These are phyloP conservation scores for Arabidopsis lyrata DNA, from an alignment of 441 rosid genomes.

Conservation along the genomic window DNA sequence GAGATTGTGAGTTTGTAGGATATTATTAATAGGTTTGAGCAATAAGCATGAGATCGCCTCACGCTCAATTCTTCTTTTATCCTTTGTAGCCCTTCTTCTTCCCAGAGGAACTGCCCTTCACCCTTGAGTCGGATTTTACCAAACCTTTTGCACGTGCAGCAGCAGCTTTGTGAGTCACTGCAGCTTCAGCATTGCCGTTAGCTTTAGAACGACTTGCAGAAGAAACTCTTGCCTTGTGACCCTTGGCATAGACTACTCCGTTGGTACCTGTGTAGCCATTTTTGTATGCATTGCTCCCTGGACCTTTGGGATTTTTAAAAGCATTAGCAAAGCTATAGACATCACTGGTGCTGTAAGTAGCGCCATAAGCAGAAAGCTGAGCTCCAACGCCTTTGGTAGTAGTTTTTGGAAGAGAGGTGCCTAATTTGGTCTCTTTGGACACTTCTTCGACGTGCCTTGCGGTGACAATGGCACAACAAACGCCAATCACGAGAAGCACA, in stretches of 20 bases:
- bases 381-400: slow-evolving; percentile 18
- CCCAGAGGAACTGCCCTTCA: neutral
- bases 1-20: slow-evolving; percentile 16
- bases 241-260: neutral
- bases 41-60: slow-evolving; percentile 5
- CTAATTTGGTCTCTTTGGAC: slow-evolving; percentile 10
- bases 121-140: neutral
- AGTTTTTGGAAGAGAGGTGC: slow-evolving; percentile 3
- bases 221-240: neutral
- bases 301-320: neutral
- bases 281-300: fast-evolving
- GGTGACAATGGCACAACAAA: slow-evolving; percentile 15
- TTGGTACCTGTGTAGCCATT: neutral
- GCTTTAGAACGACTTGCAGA: neutral
- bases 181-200: neutral
- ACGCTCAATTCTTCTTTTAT: neutral
- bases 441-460: slow-evolving; percentile 10
- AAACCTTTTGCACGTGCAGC: neutral
- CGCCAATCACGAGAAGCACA: slow-evolving; percentile 25
- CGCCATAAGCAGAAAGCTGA: neutral
- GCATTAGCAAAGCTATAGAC: fast-evolving
- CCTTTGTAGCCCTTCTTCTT: neutral
- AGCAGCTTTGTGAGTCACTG: neutral
- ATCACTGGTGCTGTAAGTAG: fast-evolving
- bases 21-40: neutral